phyloP scores from a whole-genome alignment of 116 monocot genomes.

The Posidonia oceanica region DNA sequence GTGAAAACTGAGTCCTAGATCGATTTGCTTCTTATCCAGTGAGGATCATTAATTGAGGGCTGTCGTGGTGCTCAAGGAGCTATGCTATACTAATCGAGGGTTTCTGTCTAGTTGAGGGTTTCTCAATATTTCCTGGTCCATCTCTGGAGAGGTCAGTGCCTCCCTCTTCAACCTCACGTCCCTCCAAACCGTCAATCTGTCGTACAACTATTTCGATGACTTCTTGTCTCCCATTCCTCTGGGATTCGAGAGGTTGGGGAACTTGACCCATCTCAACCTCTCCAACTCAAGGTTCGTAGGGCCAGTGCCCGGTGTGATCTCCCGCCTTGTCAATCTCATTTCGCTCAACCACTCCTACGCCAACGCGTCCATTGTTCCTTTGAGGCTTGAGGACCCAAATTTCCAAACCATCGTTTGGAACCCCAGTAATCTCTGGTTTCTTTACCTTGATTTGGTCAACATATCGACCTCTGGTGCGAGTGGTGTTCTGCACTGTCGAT shows the following conservation, averaged over 20 bases:
- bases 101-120: no score
- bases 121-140: no score
- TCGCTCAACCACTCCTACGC: constrained; percentile 44
- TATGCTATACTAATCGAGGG: no score
- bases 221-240: not conserved
- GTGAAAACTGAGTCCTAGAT: no score
- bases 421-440: constrained; percentile 21
- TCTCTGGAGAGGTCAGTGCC: constrained; percentile 5
- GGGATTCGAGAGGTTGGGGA: constrained; percentile 8
- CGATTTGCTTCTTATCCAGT: no score
- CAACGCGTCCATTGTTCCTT: not conserved
- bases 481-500: constrained; percentile 40
- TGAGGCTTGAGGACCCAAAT: constrained; percentile 13
- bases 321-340: constrained; percentile 23
- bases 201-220: constrained; percentile 1
- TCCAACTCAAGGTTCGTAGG: constrained; percentile 32
- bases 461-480: constrained; percentile 25
- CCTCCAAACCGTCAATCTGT: constrained; percentile 8
- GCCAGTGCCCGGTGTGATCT: constrained; percentile 20
- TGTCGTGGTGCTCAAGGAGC: no score
- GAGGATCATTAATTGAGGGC: no score
- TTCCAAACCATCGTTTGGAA: constrained; percentile 22
- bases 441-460: constrained; percentile 51
- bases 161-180: constrained; percentile 12
- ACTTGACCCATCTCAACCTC: constrained; percentile 38